A percentile compares a stretch with the other conserved stretches of the same genome.
phyloP scores from a whole-genome alignment of 345 rosid species.

The Citrus trifoliata region DNA sequence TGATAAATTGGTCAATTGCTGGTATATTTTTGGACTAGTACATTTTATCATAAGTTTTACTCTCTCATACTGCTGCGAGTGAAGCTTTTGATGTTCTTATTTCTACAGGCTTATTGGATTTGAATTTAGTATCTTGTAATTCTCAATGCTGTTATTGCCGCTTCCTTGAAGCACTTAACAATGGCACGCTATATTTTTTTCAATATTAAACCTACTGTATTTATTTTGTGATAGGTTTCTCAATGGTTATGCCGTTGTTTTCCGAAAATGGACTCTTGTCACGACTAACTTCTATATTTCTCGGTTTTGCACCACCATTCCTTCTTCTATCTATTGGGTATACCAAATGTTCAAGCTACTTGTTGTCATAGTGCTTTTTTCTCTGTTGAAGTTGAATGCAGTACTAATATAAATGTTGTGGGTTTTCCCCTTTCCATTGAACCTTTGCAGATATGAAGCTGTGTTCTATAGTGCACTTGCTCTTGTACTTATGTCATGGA shows the following conservation, averaged over 20 bases:
- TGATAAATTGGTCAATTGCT: constrained; percentile 77
- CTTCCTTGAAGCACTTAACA: background rate
- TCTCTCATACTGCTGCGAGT: background rate
- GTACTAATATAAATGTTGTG: no score
- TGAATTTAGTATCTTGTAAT: background rate
- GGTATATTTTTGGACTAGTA: constrained; percentile 39
- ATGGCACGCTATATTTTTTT: background rate
- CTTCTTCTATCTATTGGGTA: constrained; percentile 95
- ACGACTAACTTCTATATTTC: constrained; percentile 78
- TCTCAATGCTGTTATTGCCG: background rate
- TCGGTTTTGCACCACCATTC: constrained; percentile 87
- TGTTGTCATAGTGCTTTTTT: background rate
- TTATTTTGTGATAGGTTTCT: constrained; percentile 43
- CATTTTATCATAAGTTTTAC: background rate
- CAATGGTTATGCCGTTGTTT: constrained; percentile 79
- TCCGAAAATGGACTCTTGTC: constrained; percentile 69
- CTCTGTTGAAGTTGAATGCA: background rate
- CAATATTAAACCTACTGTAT: background rate
- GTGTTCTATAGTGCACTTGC: constrained; percentile 84
- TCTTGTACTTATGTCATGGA: constrained; percentile 79
- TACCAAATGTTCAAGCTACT: constrained; percentile 8
- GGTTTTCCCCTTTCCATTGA: constrained; percentile 18
- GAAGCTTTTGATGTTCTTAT: background rate
- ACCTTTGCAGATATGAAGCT: constrained; percentile 76
- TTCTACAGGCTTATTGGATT: background rate